Percentiles rank a stretch among this genome's conserved stretches.
Conservation (phyloP, 2,329 filamentous ascomycete genomes). For the Metarhizium guizhouense region DNA sequence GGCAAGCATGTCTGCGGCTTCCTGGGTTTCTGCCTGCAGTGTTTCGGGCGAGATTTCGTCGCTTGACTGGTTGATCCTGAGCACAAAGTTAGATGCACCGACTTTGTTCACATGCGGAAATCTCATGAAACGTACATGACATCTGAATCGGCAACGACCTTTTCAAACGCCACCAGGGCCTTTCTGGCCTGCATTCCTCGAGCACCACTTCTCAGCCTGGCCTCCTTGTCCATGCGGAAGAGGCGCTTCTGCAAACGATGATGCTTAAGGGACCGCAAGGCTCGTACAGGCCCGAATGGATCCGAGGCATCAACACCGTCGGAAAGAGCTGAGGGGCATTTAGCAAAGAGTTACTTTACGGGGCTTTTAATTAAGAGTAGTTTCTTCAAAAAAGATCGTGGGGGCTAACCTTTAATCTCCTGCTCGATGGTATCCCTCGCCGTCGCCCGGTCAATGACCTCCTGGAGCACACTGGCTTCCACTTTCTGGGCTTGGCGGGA, state of each 20-base stretch:
- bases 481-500: slow-evolving; percentile 2
- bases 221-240: slow-evolving; percentile 64
- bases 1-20: slow-evolving; percentile 59
- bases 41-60: slow-evolving; percentile 46
- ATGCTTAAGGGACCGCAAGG: slow-evolving; percentile 53
- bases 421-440: slow-evolving; percentile 47
- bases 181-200: slow-evolving; percentile 71
- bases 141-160: slow-evolving; percentile 50
- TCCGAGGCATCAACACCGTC: slow-evolving; percentile 50
- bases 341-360: not conserved
- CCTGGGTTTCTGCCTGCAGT: slow-evolving; percentile 57
- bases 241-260: slow-evolving; percentile 53
- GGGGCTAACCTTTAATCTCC: slow-evolving; percentile 48
- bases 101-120: not conserved
- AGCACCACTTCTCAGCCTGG: slow-evolving; percentile 63
- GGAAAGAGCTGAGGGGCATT: slow-evolving; percentile 38
- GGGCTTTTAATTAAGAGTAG: too few relatives aligned
- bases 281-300: slow-evolving; percentile 47
- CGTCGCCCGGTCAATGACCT: slow-evolving; percentile 55
- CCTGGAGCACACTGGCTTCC: slow-evolving; percentile 47
- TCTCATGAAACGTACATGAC: slow-evolving; percentile 30
- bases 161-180: slow-evolving; percentile 59
- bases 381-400: too few relatives aligned
- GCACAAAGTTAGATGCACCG: not conserved
- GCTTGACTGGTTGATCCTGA: slow-evolving; percentile 40